Conservation (phyloP, 2,329 filamentous ascomycete genomes). For the Ramichloridium luteum region DNA sequence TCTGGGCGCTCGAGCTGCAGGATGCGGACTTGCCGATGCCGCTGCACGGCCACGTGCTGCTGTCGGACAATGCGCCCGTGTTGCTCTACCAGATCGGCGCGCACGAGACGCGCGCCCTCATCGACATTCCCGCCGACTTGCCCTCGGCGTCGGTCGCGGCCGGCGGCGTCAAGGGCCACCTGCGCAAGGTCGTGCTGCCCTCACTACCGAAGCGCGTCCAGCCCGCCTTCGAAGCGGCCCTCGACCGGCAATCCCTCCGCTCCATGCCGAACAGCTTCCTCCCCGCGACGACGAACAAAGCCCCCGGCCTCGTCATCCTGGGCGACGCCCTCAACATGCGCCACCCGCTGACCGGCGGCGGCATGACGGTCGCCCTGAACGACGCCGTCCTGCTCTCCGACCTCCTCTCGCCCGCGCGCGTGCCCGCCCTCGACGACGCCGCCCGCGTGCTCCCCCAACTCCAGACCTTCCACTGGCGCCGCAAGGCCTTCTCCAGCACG, state of each 20-base stretch:
- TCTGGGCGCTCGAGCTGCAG: slow-evolving; percentile 86
- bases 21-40: slow-evolving; percentile 68
- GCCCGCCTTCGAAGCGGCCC: slow-evolving; percentile 60
- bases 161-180: slow-evolving; percentile 76
- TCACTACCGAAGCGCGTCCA: slow-evolving; percentile 59
- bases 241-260: slow-evolving; percentile 65
- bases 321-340: slow-evolving; percentile 99
- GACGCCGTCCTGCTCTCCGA: slow-evolving; percentile 70
- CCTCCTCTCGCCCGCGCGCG: slow-evolving; percentile 55
- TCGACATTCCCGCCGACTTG: slow-evolving; percentile 72
- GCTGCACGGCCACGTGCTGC: slow-evolving; percentile 75
- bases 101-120: slow-evolving; percentile 78
- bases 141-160: slow-evolving; percentile 59
- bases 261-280: slow-evolving; percentile 96
- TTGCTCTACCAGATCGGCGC: slow-evolving; percentile 95
- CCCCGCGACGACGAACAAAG: slow-evolving; percentile 61
- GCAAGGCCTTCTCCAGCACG: slow-evolving; percentile 70
- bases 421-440: slow-evolving; percentile 59
- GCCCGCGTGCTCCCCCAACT: slow-evolving; percentile 56
- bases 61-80: slow-evolving; percentile 64
- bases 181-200: slow-evolving; percentile 68
- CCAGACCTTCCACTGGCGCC: slow-evolving; percentile 68
- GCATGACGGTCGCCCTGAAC: slow-evolving; percentile 96
- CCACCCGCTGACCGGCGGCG: slow-evolving; percentile 91
- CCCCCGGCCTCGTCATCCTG: slow-evolving; percentile 64